A percentile compares a stretch with the other conserved stretches of the same genome.
Conservation (phyloP, 768 basidiomycete species). For the Boletus sensibilis region DNA sequence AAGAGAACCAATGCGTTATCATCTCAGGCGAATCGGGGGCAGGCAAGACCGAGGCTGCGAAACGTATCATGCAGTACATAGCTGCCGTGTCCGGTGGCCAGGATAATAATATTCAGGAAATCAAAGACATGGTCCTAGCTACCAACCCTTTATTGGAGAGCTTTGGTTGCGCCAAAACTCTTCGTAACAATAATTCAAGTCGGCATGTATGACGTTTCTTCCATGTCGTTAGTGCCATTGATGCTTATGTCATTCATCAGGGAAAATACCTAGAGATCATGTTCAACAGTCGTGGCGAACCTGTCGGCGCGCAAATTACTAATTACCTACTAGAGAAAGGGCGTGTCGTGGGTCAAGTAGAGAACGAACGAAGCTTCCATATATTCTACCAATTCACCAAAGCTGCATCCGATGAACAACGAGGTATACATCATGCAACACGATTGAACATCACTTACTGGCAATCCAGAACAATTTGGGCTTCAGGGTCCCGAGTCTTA, state of each 20-base stretch:
- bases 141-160: slow-evolving; percentile 97
- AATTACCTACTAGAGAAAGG: slow-evolving; percentile 98
- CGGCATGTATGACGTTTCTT: slow-evolving; percentile 74
- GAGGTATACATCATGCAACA: slow-evolving; percentile 52
- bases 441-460: slow-evolving; percentile 10
- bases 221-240: neutral
- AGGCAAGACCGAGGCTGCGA: slow-evolving; percentile 98
- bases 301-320: slow-evolving; percentile 96
- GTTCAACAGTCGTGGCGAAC: slow-evolving; percentile 92
- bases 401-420: slow-evolving; percentile 83
- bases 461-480: slow-evolving; percentile 78
- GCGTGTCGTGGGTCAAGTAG: slow-evolving; percentile 93
- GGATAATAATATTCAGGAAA: slow-evolving; percentile 91
- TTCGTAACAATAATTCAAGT: slow-evolving; percentile 98
- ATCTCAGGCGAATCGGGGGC: slow-evolving; percentile 99
- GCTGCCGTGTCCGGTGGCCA: slow-evolving; percentile 91
- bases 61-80: slow-evolving; percentile 99
- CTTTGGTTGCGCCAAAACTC: slow-evolving; percentile 98
- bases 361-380: slow-evolving; percentile 96
- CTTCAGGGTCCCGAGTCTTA: slow-evolving; percentile 96
- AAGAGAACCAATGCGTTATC: slow-evolving; percentile 99
- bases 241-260: slow-evolving; percentile 41
- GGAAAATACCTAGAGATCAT: slow-evolving; percentile 99
- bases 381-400: slow-evolving; percentile 99
- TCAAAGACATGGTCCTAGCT: slow-evolving; percentile 99